Evolutionary conservation across 2,329 filamentous ascomycete genomes (phyloP), one percentile per base, ranked within the genome.

Genomic region (Ophiostoma perfectum): DNA sequence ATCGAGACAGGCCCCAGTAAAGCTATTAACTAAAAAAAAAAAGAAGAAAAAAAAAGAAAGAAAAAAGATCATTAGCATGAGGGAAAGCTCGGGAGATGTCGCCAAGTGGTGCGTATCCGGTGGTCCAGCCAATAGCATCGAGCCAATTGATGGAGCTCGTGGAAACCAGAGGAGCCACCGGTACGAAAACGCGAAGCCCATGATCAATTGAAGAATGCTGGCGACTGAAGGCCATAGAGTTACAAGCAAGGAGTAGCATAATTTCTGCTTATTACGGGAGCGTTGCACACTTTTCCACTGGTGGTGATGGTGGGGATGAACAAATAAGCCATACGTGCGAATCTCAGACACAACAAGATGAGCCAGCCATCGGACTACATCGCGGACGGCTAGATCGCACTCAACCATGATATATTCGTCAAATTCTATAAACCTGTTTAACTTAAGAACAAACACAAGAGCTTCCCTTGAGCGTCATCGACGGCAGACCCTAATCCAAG

Each of bases 401-500:
- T 27, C 2, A 27, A 27, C 1, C 27, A 27, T 27, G 27, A 27
- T 27, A 27, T 27, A 27, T 27, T 27, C 27, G 27, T 27, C 27
- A 27, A 27, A 27, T 27, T 27, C 27, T 27, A 27, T 27, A 27
- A 27, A 27, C 27, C 27, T 27, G 27, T 27, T 27, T 2, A 27
- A 27, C 27, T 27, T 27, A 27, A 27, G 2, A 1, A 27, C 27
- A 27, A 27, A 2, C 27, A 27, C 27, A 27, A 27, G 27, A 27
- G 27, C 27, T 27, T 27, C 27, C 27, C 27, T 27, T 27, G 27
- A 27, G 27, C 14, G 9, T 27, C 27, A 27, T 27, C 27, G 27
- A 27, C 27, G 27, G 27, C 27, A 27, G 27, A 27, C 27, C 27
- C 73, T 79, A 85, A 9, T 86, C 84, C 72, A 85, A 72, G 75